phyloP scores from a whole-genome alignment of 192 early-diverging fungal species.

The Lunasporangiospora selenospora region DNA sequence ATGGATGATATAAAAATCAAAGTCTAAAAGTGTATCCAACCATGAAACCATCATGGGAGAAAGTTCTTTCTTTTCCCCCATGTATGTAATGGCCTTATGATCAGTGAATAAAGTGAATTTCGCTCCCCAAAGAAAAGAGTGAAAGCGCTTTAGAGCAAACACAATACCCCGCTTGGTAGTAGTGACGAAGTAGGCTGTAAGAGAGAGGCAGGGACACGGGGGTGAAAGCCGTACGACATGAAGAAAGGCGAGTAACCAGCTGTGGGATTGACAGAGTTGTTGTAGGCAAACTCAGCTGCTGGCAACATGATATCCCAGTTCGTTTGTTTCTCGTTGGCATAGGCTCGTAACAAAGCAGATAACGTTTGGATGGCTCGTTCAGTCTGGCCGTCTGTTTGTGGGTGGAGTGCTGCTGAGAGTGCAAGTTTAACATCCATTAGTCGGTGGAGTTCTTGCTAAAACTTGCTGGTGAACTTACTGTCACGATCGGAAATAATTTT shows the following conservation, averaged over 20 bases:
- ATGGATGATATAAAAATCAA: slow-evolving; percentile 17
- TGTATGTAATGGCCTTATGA: background rate
- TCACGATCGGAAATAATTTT: too few relatives aligned
- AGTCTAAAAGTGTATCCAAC: slow-evolving; percentile 21
- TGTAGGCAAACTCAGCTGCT: slow-evolving; percentile 59
- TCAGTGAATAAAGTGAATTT: background rate
- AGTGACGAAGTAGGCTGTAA: too few relatives aligned
- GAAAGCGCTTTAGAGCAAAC: background rate
- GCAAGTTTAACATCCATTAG: slow-evolving; percentile 40
- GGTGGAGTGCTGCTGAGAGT: slow-evolving; percentile 34
- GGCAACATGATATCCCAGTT: slow-evolving; percentile 56
- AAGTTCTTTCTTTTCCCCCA: background rate
- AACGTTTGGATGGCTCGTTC: slow-evolving; percentile 20
- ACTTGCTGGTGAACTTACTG: slow-evolving; percentile 15
- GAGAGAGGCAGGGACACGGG: slow-evolving; percentile 2
- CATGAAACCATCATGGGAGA: slow-evolving; percentile 24
- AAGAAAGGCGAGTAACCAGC: slow-evolving; percentile 41
- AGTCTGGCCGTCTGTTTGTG: slow-evolving; percentile 46
- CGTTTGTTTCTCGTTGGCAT: slow-evolving; percentile 3
- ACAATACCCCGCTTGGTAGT: too few relatives aligned
- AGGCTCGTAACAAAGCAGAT: slow-evolving; percentile 1
- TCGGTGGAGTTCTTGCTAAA: slow-evolving; percentile 27
- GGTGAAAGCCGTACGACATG: slow-evolving; percentile 33
- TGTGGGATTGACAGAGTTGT: slow-evolving; percentile 43
- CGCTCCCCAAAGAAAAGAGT: background rate